A percentile compares a stretch with the other conserved stretches of the same genome.
Evolutionary conservation across 2,329 filamentous ascomycete genomes (phyloP).

Genomic region (Byssothecium circinans): DNA sequence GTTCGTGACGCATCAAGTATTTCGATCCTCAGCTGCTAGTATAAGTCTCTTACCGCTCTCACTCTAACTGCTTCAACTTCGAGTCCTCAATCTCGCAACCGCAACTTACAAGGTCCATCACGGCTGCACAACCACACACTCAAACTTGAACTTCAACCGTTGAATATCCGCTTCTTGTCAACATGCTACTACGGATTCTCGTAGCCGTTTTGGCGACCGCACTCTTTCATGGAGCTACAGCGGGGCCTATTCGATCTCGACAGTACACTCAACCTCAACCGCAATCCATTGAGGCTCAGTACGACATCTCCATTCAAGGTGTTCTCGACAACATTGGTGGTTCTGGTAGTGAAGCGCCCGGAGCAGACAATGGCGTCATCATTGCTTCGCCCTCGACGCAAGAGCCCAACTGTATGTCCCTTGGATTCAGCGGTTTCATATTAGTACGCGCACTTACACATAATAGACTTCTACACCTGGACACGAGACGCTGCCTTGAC

Average conservation of each 20-base stretch:
- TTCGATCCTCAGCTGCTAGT: not conserved
- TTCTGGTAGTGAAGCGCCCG: constrained; percentile 51
- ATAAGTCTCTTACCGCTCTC: not conserved
- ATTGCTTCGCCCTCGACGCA: constrained; percentile 58
- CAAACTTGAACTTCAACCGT: not conserved
- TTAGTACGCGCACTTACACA: constrained; percentile 3
- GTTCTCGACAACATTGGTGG: constrained; percentile 60
- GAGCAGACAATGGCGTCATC: constrained; percentile 54
- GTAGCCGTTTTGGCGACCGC: constrained; percentile 12
- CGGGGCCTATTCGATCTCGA: constrained; percentile 2
- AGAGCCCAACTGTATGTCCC: constrained; percentile 55
- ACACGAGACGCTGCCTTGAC: constrained; percentile 73
- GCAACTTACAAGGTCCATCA: not conserved
- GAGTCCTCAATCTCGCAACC: not conserved
- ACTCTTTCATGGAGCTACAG: constrained; percentile 5
- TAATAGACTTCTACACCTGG: constrained; percentile 74
- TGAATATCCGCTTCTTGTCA: not conserved
- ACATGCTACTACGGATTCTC: constrained; percentile 10
- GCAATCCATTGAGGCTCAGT: constrained; percentile 48
- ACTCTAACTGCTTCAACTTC: not conserved
- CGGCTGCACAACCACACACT: not conserved
- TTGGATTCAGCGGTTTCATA: not conserved
- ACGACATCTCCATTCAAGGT: constrained; percentile 52
- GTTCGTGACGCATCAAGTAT: not conserved
- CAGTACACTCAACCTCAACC: constrained; percentile 1